Evolutionary conservation across 1,139 yeast species (phyloP), one percentile per base, ranked within the genome.

Genomic region (Saccharomycopsis hybrid): DNA sequence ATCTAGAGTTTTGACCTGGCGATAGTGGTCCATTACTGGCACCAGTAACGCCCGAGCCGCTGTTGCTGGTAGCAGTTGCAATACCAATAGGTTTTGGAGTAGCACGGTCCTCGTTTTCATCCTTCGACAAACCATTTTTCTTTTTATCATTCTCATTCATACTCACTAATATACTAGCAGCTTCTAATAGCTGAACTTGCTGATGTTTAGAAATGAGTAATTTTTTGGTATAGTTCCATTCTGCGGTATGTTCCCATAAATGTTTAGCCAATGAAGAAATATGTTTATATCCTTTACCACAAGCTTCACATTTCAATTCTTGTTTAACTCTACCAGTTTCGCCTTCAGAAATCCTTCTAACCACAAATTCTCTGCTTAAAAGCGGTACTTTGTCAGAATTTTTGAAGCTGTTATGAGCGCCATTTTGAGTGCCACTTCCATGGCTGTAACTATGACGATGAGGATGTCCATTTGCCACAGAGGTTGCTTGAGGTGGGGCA

Each of bases 281-380:
- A 66, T 86, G 96, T 63, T 86, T 87, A 63, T 86, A 86, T 11
- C 94, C 94, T 64, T 87, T 86, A 8, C 95, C 95, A 61, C 96
- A 86, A 2, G 94, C 88, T 65, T 86, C 94, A 68, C 95, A 86
- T 60, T 83, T 82, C 56, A 86, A 74, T 60, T 85, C 90, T 62
- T 86, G 94, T 63, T 85, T 86, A 48, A 85, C 71, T 49, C 95
- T 67, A 7, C 95, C 95, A 1, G 88, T 78, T 64, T 86, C 95
- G 42, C 95, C 95, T 64, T 86, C 95, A 50, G 88, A 80, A 49
- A 85, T 85, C 54, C 95, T 71, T 55, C 95, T 72, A 27, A 84
- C 92, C 7, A 85, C 94, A 68, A 84, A 84, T 57, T 82, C 86
- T 55, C 94, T 69, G 9, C 85, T 74, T 46, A 84, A 68, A 52